Percentiles rank a stretch among this genome's conserved stretches.
These are phyloP conservation scores for Nepenthes gracilis DNA, from an alignment of 148 eudicot species.

Conservation along the genomic window DNA sequence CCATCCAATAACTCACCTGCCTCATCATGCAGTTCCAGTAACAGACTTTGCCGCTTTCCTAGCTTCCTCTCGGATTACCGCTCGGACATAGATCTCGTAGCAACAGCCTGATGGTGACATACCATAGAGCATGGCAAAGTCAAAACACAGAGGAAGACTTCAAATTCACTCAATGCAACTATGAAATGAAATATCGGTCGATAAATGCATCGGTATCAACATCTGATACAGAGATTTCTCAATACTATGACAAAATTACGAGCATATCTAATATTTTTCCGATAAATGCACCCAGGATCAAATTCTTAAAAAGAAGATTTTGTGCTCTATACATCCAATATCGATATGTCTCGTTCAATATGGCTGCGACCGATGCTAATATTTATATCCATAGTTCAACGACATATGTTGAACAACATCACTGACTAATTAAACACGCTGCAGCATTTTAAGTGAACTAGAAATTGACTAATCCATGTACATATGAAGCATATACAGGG, in stretches of 20 bases:
- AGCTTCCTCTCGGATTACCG: constrained; percentile 51
- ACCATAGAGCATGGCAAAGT: background rate
- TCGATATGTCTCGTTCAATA: too few species aligned
- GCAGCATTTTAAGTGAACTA: background rate
- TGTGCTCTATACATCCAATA: too few species aligned
- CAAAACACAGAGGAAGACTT: background rate
- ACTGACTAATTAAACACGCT: background rate
- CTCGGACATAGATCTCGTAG: constrained; percentile 71
- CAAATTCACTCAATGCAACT: background rate
- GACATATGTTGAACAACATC: too few species aligned
- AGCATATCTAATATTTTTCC: too few species aligned
- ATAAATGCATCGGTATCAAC: too few species aligned
- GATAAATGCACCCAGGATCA: too few species aligned
- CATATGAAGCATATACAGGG: background rate
- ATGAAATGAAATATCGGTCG: too few species aligned
- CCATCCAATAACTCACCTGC: background rate
- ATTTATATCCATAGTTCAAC: too few species aligned
- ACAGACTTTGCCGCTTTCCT: constrained; percentile 23
- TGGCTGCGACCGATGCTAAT: too few species aligned
- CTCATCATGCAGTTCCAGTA: background rate
- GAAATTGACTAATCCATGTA: background rate
- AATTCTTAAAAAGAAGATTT: too few species aligned
- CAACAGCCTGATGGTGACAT: constrained; percentile 52
- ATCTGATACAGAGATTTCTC: too few species aligned
- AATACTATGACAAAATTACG: too few species aligned